Evolutionary conservation across 495 filamentous ascomycete species (phyloP), one percentile per base, ranked within the genome.

Genomic region (Hyaloscypha finlandica): DNA sequence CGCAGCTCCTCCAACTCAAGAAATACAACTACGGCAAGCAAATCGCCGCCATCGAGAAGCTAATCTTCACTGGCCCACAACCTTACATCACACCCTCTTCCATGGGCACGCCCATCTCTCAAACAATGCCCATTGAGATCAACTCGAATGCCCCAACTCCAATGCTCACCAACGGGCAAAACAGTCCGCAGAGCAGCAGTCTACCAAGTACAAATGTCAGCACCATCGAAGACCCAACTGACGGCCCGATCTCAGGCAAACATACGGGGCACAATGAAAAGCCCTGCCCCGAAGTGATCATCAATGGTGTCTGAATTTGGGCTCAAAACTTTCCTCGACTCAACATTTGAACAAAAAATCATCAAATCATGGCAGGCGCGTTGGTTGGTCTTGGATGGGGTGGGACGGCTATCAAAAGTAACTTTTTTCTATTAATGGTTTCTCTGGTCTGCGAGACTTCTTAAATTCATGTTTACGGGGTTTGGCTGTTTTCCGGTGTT

Each of bases 1-100:
- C 91, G 3, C 84, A 94, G 60, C 82, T 99, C 19, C 79, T 81
- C 29, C 81, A 84, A 57, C 76, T 94, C 29, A 96, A 93, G 78
- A 90, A 89, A 68, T 86, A 83, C 64, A 87, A 86, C 68, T 89
- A 87, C 65, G 90, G 90, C 55, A 94, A 94, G 72, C 92, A 97
- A 74, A 88, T 96, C 33, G 79, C 82, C 6, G 88, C 87, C 3
- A 85, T 92, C 29, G 89, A 91, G 65, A 85, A 86, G 63, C 76
- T 91, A 56, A 82, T 88, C 57, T 81, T 80, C 71, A 82, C 80
- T 4, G 74, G 72, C 5, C 72, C 76, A 11, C 59, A 52, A 33
- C 57, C 68, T 35, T 66, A 64, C 57, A 58, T 66, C 25, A 55
- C 31, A 9, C 68, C 71, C 8, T 67, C 73, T 4, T 64, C 74